A percentile compares a stretch with the other conserved stretches of the same genome.
Evolutionary conservation across 148 eudicot species (phyloP).

Genomic region (Vaccinium macrocarpon): DNA sequence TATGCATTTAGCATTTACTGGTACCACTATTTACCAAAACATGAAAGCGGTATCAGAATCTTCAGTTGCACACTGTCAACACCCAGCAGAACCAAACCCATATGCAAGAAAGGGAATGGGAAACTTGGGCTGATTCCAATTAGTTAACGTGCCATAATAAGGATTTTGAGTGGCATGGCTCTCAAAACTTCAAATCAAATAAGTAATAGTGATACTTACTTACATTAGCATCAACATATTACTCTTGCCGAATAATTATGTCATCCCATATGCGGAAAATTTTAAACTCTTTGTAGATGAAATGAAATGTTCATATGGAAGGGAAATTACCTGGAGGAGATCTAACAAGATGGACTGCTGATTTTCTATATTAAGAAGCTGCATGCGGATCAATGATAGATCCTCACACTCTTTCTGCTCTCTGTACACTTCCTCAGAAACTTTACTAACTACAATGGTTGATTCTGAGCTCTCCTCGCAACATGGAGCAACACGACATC

Average conservation of each 20-base stretch:
- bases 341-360: conserved; percentile 84
- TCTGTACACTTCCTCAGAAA: conserved; percentile 36
- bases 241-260: neutral
- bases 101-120: neutral
- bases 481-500: conserved; percentile 46
- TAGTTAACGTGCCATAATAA: neutral
- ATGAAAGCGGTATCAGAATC: neutral
- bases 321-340: conserved; percentile 70
- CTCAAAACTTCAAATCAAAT: neutral
- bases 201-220: neutral
- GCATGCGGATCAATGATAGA: conserved; percentile 70
- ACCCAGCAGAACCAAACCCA: neutral
- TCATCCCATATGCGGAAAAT: no score
- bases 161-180: neutral
- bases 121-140: neutral
- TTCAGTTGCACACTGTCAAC: neutral
- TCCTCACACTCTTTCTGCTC: conserved; percentile 70
- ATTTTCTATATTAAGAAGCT: conserved; percentile 78
- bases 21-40: neutral
- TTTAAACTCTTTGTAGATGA: neutral
- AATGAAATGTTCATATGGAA: neutral
- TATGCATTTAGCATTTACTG: neutral
- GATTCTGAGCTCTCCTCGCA: conserved; percentile 41
- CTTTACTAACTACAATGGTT: conserved; percentile 38
- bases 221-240: neutral